These are phyloP conservation scores for Hypoxylon sp. DNA, from an alignment of 2,329 filamentous ascomycete species.

Conservation along the genomic window DNA sequence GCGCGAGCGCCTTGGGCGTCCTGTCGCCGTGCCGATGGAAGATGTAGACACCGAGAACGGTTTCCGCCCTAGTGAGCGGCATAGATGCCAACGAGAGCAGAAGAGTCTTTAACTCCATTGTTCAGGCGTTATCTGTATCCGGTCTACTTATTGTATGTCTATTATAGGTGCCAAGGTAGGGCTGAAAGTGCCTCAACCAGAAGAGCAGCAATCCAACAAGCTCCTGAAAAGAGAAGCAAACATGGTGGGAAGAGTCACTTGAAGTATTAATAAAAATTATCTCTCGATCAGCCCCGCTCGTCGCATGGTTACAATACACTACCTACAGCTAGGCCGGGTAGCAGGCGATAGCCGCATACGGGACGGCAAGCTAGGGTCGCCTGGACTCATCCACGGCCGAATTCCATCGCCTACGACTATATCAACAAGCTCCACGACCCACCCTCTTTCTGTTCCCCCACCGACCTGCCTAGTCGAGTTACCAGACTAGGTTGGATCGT, in stretches of 20 bases:
- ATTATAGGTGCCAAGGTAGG: neutral
- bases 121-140: neutral
- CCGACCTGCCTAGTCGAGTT: constrained; percentile 41
- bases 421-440: constrained; percentile 18
- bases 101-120: constrained; percentile 60
- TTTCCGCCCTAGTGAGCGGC: constrained; percentile 67
- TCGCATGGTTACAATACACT: constrained; percentile 29
- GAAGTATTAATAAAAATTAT: constrained; percentile 29
- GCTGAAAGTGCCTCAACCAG: constrained; percentile 8
- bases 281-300: constrained; percentile 30
- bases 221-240: constrained; percentile 16
- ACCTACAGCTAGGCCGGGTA: constrained; percentile 19
- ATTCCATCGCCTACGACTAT: constrained; percentile 3
- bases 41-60: constrained; percentile 84
- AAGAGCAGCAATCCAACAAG: constrained; percentile 16
- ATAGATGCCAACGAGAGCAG: constrained; percentile 59
- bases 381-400: constrained; percentile 13
- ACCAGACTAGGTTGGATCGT: constrained; percentile 18
- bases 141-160: constrained; percentile 5
- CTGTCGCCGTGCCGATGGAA: constrained; percentile 93
- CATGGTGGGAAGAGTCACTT: constrained; percentile 20
- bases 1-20: constrained; percentile 80
- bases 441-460: constrained; percentile 6
- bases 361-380: constrained; percentile 24
- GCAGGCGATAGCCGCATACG: constrained; percentile 33